Base-by-base conservation (phyloP, 1,139 yeast genomes). In the Pichia sp. region DNA sequence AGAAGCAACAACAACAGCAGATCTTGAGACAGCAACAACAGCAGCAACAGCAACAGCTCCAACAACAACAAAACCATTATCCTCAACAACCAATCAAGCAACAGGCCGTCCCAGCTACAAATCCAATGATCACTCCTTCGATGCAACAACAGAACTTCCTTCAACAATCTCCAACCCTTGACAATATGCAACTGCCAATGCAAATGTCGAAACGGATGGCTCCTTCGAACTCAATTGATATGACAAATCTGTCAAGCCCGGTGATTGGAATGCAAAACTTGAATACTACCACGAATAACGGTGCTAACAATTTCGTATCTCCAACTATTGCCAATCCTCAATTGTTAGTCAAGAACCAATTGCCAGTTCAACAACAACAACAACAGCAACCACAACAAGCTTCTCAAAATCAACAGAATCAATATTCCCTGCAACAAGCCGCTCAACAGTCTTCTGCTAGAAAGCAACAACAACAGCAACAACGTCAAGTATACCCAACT, bases 1-100 rank as follows among this genome's bases (percentile, higher is more conserved):
- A 45, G 34, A 58, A 56, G 33, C 59, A 56, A 38, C 58, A 48
- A 22, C 55, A 35, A 19, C 47, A 39, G 19, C 53, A 47, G 45
- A 57, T 55, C 34, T 58, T 56, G 20, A 58, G 53, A 34, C 58
- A 49, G 33, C 54, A 43, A 24, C 52, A 35, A 22, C 51, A 36
- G 32, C 46, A 36, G 18, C 49, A 45, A 17, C 46, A 33, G n/a
- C 22, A 9, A 19, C 28, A 28, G 15, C 41, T 30, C 24, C 17
- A 14, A 15, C 21, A 17, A 2, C 42, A 32, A 15, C 37, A 32
- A 17, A 34, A 10, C 14, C 21, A 22, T 17, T 30, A 40, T 18
- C 52, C 41, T 27, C 53, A 48, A 37, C 52, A 50, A 19, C 51
- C 45, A 20, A 47, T 24, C 10, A 24, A 40, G 20, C 49, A 34